phyloP scores from a whole-genome alignment of 169 alveolate species.

The Eimeria maxima region DNA sequence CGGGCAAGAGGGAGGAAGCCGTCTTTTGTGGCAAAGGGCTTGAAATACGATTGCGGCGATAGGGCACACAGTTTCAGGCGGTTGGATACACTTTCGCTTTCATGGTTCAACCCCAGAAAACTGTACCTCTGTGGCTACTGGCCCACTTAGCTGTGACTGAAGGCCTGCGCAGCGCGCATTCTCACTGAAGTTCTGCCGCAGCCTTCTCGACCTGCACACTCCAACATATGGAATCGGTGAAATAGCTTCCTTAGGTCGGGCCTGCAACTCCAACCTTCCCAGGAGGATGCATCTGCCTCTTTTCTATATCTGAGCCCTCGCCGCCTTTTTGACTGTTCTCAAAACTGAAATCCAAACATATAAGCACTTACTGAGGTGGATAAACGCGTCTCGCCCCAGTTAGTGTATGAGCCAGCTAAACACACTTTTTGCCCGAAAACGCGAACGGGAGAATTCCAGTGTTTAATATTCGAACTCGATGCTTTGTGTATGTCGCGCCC shows the following conservation, averaged over 20 bases:
- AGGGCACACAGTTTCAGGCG: not conserved
- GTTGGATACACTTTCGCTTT: not conserved
- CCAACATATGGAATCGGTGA: not conserved
- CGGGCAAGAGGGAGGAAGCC: slow-evolving; percentile 32
- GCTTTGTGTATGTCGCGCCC: not conserved
- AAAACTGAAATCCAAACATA: not conserved
- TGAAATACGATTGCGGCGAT: not conserved
- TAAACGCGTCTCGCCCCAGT: not conserved
- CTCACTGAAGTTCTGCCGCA: not conserved
- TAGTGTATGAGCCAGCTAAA: not conserved
- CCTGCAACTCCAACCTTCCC: not conserved
- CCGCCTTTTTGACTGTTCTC: not conserved
- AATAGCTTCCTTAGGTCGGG: not conserved
- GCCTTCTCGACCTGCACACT: slow-evolving; percentile 13
- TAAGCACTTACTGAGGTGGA: not conserved
- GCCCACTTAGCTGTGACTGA: not conserved
- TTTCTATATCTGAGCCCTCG: not conserved
- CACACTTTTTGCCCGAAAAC: not conserved
- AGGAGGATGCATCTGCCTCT: not conserved
- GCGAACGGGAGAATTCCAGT: not conserved
- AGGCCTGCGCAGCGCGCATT: not conserved
- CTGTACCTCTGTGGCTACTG: not conserved
- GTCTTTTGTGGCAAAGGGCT: not conserved
- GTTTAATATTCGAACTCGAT: not conserved
- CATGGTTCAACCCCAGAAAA: not conserved